Conservation (phyloP, 192 early-diverging fungal species). For the Obelidium mucronatum region DNA sequence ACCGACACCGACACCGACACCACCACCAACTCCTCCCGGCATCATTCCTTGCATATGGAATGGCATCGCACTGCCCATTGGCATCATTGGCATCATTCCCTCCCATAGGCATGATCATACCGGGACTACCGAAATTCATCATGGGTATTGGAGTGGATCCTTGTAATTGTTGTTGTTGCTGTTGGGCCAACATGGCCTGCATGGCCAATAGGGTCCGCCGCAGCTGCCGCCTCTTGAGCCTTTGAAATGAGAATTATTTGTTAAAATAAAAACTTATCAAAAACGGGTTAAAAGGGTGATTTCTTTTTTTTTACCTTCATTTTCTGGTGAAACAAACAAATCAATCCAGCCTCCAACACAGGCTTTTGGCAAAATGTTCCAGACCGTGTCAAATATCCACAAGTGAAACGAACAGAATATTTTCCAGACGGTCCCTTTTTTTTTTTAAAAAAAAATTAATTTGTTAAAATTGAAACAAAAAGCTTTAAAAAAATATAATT, state of each 20-base stretch:
- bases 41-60: conserved; percentile 18
- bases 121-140: conserved; percentile 6
- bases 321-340: conserved; percentile 45
- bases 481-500: background rate
- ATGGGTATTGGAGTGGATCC: background rate
- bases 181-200: too few relatives aligned
- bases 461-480: background rate
- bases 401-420: conserved; percentile 37
- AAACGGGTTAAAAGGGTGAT: too few relatives aligned
- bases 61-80: background rate
- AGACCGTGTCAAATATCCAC: conserved; percentile 46
- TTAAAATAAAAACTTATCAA: background rate
- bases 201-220: too few relatives aligned
- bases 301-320: conserved; percentile 7
- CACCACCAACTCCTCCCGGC: too few relatives aligned
- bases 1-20: too few relatives aligned
- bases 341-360: conserved; percentile 45
- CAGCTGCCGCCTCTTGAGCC: background rate
- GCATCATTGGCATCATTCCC: conserved; percentile 20
- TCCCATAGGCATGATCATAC: conserved; percentile 13
- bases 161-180: conserved; percentile 9
- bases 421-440: conserved; percentile 37
- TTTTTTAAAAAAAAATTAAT: background rate
- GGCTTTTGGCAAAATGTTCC: conserved; percentile 50
- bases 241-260: background rate